Evolutionary conservation across 1,284 basidiomycete species (phyloP).

Genomic region (Flammula alnicola): DNA sequence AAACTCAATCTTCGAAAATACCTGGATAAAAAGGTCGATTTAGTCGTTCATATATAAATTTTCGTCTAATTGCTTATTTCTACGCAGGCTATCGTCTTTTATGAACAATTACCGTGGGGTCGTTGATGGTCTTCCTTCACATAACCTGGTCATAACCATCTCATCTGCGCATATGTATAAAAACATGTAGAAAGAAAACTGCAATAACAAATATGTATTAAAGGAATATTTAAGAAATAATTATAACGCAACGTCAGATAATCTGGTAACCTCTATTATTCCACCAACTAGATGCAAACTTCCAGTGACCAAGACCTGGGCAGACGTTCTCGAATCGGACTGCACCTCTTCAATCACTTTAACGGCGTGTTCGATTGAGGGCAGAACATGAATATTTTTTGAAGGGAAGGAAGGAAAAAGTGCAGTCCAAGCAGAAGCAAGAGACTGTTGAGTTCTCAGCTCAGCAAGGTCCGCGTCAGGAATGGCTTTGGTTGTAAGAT

Average conservation of each 20-base stretch:
- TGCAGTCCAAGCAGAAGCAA: constrained; percentile 75
- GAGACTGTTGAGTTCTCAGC: constrained; percentile 77
- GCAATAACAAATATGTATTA: not conserved
- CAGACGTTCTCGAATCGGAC: constrained; percentile 33
- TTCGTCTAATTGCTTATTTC: not conserved
- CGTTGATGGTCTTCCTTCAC: not conserved
- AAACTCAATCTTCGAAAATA: constrained; percentile 51
- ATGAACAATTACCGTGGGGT: constrained; percentile 33
- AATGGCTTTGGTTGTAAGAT: constrained; percentile 74
- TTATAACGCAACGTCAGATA: constrained; percentile 67
- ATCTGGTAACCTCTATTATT: constrained; percentile 85
- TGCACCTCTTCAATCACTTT: constrained; percentile 56
- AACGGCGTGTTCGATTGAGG: constrained; percentile 90
- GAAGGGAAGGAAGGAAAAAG: constrained; percentile 66
- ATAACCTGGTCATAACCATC: not conserved
- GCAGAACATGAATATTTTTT: constrained; percentile 75
- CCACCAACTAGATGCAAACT: constrained; percentile 96
- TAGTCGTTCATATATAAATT: not conserved
- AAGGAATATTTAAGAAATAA: constrained; percentile 2
- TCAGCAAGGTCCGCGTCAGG: constrained; percentile 66
- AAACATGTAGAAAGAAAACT: not conserved
- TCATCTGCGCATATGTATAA: not conserved
- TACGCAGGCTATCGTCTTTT: constrained; percentile 55
- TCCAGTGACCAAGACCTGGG: constrained; percentile 85
- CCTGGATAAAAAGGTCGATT: constrained; percentile 60